phyloP scores from a whole-genome alignment of 306 rosid species.

The Quercus dentata region DNA sequence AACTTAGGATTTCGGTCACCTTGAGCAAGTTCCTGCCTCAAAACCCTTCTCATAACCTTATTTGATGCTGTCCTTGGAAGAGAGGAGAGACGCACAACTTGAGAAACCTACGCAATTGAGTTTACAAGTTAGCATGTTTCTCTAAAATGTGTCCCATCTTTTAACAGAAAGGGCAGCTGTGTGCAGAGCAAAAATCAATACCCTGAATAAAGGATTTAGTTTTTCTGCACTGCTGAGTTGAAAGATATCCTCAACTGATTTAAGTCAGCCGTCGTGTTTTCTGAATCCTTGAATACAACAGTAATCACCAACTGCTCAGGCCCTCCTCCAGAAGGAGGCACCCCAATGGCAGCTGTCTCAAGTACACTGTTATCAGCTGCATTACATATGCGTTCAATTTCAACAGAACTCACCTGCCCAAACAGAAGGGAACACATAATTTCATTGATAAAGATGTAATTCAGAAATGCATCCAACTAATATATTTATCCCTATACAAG shows the following conservation, averaged over 20 bases:
- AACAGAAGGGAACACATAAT: constrained; percentile 11
- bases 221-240: constrained; percentile 86
- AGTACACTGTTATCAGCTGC: constrained; percentile 55
- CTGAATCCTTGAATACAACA: constrained; percentile 58
- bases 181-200: constrained; percentile 31
- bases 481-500: neutral
- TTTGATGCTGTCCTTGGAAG: constrained; percentile 95
- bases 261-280: constrained; percentile 31
- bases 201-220: constrained; percentile 88
- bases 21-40: constrained; percentile 60
- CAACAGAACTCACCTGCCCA: constrained; percentile 89
- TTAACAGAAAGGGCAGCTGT: neutral
- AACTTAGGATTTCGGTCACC: constrained; percentile 52
- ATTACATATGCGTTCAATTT: constrained; percentile 92
- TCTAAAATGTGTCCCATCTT: neutral
- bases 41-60: constrained; percentile 92
- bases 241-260: constrained; percentile 50
- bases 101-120: constrained; percentile 59
- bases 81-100: constrained; percentile 46
- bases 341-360: constrained; percentile 95
- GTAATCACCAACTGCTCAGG: constrained; percentile 82
- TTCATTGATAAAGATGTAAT: neutral
- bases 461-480: neutral
- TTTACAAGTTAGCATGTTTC: constrained; percentile 1
- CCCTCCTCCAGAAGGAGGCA: constrained; percentile 81